Conservation (phyloP, 306 rosid genomes). For the Trifolium pratense region DNA sequence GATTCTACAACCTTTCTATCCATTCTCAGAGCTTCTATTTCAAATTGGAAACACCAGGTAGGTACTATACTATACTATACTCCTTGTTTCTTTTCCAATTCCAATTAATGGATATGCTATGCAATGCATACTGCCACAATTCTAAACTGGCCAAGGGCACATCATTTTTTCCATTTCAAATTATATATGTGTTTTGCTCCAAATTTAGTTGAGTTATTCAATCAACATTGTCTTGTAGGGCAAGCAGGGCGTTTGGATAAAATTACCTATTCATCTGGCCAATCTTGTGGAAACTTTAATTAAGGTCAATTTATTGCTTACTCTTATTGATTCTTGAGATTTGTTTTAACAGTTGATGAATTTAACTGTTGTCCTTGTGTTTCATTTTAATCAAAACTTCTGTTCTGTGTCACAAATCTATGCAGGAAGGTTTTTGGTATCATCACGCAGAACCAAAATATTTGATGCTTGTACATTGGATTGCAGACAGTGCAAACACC, state of each 20-base stretch:
- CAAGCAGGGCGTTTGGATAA: constrained; percentile 80
- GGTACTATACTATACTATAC: too few relatives aligned
- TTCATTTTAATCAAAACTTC: constrained; percentile 5
- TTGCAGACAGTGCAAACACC: constrained; percentile 60
- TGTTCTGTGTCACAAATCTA: constrained; percentile 10
- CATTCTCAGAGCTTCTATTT: constrained; percentile 66
- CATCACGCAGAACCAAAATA: constrained; percentile 90
- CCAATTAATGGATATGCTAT: too few relatives aligned
- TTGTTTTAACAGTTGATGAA: not conserved
- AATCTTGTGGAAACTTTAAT: constrained; percentile 72
- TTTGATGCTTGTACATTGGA: constrained; percentile 87
- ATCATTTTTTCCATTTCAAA: too few relatives aligned
- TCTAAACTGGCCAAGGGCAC: too few relatives aligned
- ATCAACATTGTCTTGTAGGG: constrained; percentile 60
- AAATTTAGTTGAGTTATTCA: constrained; percentile 33
- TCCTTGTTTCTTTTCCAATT: too few relatives aligned
- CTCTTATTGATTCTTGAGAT: not conserved
- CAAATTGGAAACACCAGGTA: constrained; percentile 78
- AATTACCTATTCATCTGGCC: constrained; percentile 69
- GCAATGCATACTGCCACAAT: too few relatives aligned
- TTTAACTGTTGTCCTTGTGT: constrained; percentile 2
- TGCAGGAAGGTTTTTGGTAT: constrained; percentile 87
- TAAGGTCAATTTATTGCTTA: constrained; percentile 51
- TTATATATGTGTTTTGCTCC: too few relatives aligned
- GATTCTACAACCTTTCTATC: constrained; percentile 54